phyloP scores from a whole-genome alignment of 2,329 filamentous ascomycete species.

The Colletotrichum nymphaeae region DNA sequence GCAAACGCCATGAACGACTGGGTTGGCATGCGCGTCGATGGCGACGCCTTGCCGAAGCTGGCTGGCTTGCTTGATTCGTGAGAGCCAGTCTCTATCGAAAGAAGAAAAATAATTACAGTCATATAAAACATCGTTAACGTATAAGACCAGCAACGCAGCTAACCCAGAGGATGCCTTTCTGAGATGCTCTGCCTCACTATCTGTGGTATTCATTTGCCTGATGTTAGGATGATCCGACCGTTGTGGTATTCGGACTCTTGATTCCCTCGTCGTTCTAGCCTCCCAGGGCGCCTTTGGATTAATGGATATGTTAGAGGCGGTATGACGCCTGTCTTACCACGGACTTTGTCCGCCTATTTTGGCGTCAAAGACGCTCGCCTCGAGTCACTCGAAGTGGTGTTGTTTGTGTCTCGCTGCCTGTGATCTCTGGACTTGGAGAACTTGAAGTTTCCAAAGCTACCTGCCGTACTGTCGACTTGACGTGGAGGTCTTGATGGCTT shows the following conservation, averaged over 20 bases:
- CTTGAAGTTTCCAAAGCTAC: neutral
- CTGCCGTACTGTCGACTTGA: no score
- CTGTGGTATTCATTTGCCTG: no score
- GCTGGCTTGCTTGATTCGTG: conserved; percentile 53
- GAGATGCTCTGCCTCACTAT: no score
- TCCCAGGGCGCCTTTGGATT: neutral
- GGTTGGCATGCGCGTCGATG: conserved; percentile 81
- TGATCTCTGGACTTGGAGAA: neutral
- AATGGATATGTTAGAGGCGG: neutral
- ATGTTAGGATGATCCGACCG: no score
- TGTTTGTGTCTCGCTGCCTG: neutral
- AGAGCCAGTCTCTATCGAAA: conserved; percentile 19
- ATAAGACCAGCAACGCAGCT: neutral
- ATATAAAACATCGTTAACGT: neutral
- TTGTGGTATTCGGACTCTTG: neutral
- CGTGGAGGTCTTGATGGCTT: no score
- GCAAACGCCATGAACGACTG: conserved; percentile 76
- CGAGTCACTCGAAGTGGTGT: neutral
- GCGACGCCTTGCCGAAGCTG: conserved; percentile 71
- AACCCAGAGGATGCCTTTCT: no score
- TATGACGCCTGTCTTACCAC: neutral
- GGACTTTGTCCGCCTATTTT: neutral
- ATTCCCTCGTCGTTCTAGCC: neutral
- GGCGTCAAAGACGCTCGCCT: neutral
- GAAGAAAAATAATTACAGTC: neutral